Base-by-base conservation (phyloP, 345 rosid genomes). In the Eucalyptus camaldulensis region DNA sequence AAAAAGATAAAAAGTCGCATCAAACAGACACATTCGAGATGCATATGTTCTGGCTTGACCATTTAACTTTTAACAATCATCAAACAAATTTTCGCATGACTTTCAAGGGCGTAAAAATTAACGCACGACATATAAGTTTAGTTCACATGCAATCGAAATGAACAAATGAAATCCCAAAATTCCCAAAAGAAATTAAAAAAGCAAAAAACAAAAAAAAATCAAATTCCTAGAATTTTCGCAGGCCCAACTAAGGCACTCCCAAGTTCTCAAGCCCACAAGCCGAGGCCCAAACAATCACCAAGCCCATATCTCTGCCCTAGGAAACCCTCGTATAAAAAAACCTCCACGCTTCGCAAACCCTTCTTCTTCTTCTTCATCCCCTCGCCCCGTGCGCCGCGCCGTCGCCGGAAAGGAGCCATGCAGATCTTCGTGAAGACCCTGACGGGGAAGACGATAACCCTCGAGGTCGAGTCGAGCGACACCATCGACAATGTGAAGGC, bases 381-480 rank as follows among this genome's bases (percentile, higher is more conserved):
- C n/a, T 25, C 65, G 56, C 69, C 67, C 31, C 31, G 8, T 10
- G 69, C 15, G 27, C 80, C n/a, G 51, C n/a, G 51, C 49, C 51
- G 37, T 86, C 43, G 40, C 51, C 22, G 50, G 21, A 53, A 58
- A 83, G 62, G 53, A 40, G 85, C 87, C 86, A 95, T 95, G 96
- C 96, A 95, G 96, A 95, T 95, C 85, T 95, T 95, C 89, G 96
- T 95, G 91, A 95, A 95, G 93, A 94, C 96, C 95, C 94, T 95
- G 88, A 95, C 96, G 80, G 96, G 96, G 47, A 95, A 95, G 91
- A 95, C 96, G 33, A 95, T 95, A 86, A 95, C 96, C 88, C 90
- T 94, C 65, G 96, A 95, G 94, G 96, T 94, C 12, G 96, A 95
- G 65, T 94, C 95, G 49, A 93, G 95, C 0, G 95, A 95, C 56